Evolutionary conservation across 768 basidiomycete species (phyloP).

Genomic region (Amanita muscaria): DNA sequence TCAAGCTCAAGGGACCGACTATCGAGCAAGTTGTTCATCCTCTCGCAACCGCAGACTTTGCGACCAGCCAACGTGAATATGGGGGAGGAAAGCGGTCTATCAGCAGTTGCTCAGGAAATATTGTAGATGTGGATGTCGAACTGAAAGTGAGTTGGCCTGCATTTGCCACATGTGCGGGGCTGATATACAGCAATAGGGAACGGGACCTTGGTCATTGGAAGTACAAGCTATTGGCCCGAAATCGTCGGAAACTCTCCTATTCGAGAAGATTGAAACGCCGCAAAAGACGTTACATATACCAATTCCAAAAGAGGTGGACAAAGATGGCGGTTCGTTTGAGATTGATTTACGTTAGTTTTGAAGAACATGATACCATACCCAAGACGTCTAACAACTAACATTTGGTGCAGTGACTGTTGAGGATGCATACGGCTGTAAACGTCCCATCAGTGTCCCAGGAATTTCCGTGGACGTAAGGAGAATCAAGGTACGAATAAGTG

Average conservation of each 20-base stretch:
- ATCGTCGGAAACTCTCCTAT: slow-evolving; percentile 47
- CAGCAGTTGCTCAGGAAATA: slow-evolving; percentile 72
- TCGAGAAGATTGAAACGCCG: slow-evolving; percentile 46
- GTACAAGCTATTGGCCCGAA: slow-evolving; percentile 73
- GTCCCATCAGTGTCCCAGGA: slow-evolving; percentile 65
- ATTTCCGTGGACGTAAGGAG: slow-evolving; percentile 78
- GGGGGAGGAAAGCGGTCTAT: slow-evolving; percentile 45
- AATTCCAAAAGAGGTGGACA: slow-evolving; percentile 58
- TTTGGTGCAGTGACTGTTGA: slow-evolving; percentile 64
- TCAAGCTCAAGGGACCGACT: slow-evolving; percentile 64
- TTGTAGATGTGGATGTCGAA: slow-evolving; percentile 71
- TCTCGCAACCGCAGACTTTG: slow-evolving; percentile 70
- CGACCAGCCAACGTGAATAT: slow-evolving; percentile 26
- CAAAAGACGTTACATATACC: slow-evolving; percentile 53
- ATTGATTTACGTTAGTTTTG: slow-evolving; percentile 57
- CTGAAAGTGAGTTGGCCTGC: slow-evolving; percentile 46
- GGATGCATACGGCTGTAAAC: slow-evolving; percentile 83
- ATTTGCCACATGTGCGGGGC: neutral
- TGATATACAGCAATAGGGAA: slow-evolving; percentile 45
- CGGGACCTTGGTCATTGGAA: slow-evolving; percentile 83
- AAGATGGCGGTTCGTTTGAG: slow-evolving; percentile 68
- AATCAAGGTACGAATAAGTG: slow-evolving; percentile 45
- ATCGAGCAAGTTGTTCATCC: slow-evolving; percentile 90
- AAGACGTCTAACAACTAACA: slow-evolving; percentile 10
- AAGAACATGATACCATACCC: neutral